phyloP scores from a whole-genome alignment of 139 green algal species.

The Chlorella ohadii region DNA sequence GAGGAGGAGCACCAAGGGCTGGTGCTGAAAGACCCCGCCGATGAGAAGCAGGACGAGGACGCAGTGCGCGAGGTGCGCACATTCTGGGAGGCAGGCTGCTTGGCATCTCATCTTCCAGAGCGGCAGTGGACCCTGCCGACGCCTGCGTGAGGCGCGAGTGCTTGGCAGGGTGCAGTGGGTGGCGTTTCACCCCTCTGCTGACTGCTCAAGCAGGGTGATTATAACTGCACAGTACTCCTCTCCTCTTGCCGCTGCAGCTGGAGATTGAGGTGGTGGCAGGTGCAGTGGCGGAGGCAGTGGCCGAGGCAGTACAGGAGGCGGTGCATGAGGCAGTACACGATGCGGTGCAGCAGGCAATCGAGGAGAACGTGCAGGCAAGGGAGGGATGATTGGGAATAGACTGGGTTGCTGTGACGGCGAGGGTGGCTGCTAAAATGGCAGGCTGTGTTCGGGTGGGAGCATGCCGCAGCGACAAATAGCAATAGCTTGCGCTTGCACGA shows the following conservation, averaged over 20 bases:
- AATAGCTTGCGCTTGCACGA: too few species aligned
- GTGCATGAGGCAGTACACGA: conserved; percentile 32
- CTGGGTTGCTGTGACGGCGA: too few species aligned
- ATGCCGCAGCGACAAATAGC: too few species aligned
- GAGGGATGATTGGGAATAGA: too few species aligned
- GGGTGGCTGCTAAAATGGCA: too few species aligned
- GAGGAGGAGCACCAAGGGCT: background rate
- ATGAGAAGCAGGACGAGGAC: background rate
- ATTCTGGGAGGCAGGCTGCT: background rate
- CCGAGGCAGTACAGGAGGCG: conserved; percentile 20
- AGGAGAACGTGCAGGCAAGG: conserved; percentile 30
- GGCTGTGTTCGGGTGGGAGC: too few species aligned
- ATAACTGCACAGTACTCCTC: background rate
- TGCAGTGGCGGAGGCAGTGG: conserved; percentile 14
- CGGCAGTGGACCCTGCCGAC: too few species aligned
- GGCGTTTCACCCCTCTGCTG: too few species aligned
- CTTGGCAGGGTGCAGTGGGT: too few species aligned
- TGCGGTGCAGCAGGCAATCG: conserved; percentile 35
- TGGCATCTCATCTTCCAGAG: too few species aligned
- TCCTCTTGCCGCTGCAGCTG: background rate
- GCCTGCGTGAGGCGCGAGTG: too few species aligned
- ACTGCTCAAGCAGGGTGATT: too few species aligned
- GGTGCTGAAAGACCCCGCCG: conserved; percentile 10
- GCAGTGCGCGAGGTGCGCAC: background rate
- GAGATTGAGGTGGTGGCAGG: conserved; percentile 38